These are phyloP conservation scores for Populus ilicifolia DNA, from an alignment of 345 rosid genomes.

Conservation along the genomic window DNA sequence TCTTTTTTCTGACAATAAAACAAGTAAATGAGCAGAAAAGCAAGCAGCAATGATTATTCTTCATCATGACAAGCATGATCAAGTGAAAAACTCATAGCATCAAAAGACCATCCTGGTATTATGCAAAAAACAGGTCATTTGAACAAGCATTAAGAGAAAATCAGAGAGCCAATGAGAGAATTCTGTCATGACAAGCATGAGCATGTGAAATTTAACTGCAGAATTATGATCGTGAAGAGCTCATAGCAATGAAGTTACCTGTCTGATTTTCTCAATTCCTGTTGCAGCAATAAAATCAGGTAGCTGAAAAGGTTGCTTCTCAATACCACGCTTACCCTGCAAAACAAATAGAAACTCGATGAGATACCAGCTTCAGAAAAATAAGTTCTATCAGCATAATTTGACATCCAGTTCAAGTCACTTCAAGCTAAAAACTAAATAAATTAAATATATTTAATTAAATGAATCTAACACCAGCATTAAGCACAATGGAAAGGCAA, in stretches of 20 bases:
- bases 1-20: neutral
- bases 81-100: neutral
- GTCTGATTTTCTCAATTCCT: constrained; percentile 98
- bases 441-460: constrained; percentile 13
- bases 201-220: neutral
- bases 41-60: neutral
- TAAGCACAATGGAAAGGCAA: constrained; percentile 44
- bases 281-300: constrained; percentile 99
- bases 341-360: constrained; percentile 33
- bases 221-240: neutral
- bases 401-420: constrained; percentile 15
- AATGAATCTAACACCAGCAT: constrained; percentile 41
- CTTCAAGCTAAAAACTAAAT: constrained; percentile 7
- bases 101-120: neutral
- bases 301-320: constrained; percentile 97
- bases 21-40: neutral
- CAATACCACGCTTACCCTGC: constrained; percentile 99
- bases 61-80: neutral
- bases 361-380: constrained; percentile 30
- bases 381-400: neutral
- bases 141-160: neutral
- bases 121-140: neutral
- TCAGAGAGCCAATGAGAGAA: neutral
- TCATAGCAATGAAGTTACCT: constrained; percentile 45
- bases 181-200: neutral